Conservation (phyloP, 208 protist genomes). For the Polymyxa betae region DNA sequence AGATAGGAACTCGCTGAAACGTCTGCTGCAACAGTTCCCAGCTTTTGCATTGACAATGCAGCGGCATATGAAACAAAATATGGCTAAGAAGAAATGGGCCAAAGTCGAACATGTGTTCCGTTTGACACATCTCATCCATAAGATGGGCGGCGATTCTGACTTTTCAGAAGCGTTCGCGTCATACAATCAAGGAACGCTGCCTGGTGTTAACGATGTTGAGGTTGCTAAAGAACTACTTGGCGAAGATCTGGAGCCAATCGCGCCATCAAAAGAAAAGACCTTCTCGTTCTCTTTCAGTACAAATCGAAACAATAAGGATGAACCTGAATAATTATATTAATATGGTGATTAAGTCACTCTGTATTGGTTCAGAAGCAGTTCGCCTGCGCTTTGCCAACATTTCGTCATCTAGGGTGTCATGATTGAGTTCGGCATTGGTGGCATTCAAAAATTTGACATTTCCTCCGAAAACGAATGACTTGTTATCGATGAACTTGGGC, state of each 20-base stretch:
- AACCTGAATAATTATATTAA: too few relatives aligned
- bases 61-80: constrained; percentile 41
- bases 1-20: background rate
- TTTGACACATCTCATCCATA: background rate
- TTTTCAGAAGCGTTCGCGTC: constrained; percentile 40
- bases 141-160: background rate
- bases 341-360: too few relatives aligned
- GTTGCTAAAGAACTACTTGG: constrained; percentile 49
- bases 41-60: constrained; percentile 15
- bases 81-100: background rate
- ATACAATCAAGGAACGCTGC: background rate
- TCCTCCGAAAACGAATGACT: background rate
- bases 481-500: background rate
- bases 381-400: too few relatives aligned
- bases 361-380: too few relatives aligned
- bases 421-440: background rate
- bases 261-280: background rate
- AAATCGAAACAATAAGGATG: too few relatives aligned
- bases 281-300: background rate
- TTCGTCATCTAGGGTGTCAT: background rate
- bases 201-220: background rate
- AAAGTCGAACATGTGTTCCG: background rate
- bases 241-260: background rate
- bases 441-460: background rate
- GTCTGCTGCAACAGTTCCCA: constrained; percentile 45